A percentile compares a stretch with the other conserved stretches of the same genome.
phyloP scores from a whole-genome alignment of 2,329 filamentous ascomycete genomes.

The Pseudogymnoascus sp. region DNA sequence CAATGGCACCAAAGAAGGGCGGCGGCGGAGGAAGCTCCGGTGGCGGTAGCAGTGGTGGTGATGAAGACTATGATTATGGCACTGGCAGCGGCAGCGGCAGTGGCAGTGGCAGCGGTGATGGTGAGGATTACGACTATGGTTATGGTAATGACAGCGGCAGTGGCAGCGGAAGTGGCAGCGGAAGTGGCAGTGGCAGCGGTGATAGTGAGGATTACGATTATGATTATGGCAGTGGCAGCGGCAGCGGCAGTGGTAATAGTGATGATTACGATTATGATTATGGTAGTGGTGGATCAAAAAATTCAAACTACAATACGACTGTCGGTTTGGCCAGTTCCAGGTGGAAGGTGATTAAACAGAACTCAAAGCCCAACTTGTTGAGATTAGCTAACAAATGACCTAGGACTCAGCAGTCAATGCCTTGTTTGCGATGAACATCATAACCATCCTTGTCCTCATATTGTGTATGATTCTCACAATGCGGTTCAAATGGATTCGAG shows the following conservation, averaged over 20 bases:
- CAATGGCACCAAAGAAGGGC: not conserved
- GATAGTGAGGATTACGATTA: not conserved
- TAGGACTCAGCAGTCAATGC: not conserved
- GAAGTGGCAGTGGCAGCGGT: not conserved
- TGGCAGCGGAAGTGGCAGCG: not conserved
- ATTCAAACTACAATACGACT: not conserved
- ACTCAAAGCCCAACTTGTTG: not conserved
- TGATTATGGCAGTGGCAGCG: not conserved
- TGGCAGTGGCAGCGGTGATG: not conserved
- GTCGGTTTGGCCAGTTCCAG: too few species aligned
- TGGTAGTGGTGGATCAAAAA: not conserved
- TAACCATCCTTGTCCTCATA: not conserved
- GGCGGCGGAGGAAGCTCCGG: not conserved
- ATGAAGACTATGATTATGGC: not conserved
- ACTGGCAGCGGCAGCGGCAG: not conserved
- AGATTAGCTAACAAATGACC: not conserved
- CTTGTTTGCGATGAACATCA: not conserved
- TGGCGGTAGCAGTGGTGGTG: not conserved
- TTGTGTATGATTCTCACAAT: slow-evolving; percentile 1
- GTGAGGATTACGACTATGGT: not conserved
- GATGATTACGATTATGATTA: not conserved
- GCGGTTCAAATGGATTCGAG: slow-evolving; percentile 1
- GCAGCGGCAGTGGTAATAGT: not conserved
- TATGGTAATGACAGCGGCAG: not conserved
- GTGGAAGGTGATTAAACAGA: not conserved